Evolutionary conservation across 768 basidiomycete genomes (phyloP).

Genomic region (Russula sp.): DNA sequence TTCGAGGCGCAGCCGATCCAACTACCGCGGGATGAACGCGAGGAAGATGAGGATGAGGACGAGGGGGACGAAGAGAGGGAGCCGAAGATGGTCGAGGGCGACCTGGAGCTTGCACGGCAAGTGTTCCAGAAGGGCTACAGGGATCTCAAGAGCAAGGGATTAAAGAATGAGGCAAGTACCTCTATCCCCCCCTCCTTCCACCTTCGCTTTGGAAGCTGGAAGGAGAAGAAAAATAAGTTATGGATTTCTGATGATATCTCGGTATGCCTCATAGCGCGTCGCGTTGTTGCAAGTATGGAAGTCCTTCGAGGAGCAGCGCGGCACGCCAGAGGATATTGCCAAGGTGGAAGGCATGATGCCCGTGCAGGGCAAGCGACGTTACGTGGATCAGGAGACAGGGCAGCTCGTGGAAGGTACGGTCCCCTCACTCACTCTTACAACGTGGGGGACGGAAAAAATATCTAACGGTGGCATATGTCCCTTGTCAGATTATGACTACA

Average conservation of each 20-base stretch:
- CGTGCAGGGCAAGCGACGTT: conserved; percentile 75
- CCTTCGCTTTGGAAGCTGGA: neutral
- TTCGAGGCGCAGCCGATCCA: conserved; percentile 83
- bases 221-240: neutral
- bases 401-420: conserved; percentile 77
- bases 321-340: conserved; percentile 61
- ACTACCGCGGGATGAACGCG: conserved; percentile 54
- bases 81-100: conserved; percentile 61
- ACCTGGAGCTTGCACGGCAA: conserved; percentile 59
- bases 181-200: neutral
- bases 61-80: conserved; percentile 43
- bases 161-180: conserved; percentile 77
- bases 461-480: neutral
- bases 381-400: conserved; percentile 79
- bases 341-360: conserved; percentile 94
- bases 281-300: conserved; percentile 94
- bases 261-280: conserved; percentile 56
- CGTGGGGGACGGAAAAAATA: neutral
- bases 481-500: conserved; percentile 82
- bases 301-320: conserved; percentile 79
- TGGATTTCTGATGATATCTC: conserved; percentile 5
- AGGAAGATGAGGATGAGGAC: conserved; percentile 57
- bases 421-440: neutral
- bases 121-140: conserved; percentile 87
- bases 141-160: conserved; percentile 69